phyloP scores from a whole-genome alignment of 805 yeast genomes.

The Cyberlindnera xylosilytica region DNA sequence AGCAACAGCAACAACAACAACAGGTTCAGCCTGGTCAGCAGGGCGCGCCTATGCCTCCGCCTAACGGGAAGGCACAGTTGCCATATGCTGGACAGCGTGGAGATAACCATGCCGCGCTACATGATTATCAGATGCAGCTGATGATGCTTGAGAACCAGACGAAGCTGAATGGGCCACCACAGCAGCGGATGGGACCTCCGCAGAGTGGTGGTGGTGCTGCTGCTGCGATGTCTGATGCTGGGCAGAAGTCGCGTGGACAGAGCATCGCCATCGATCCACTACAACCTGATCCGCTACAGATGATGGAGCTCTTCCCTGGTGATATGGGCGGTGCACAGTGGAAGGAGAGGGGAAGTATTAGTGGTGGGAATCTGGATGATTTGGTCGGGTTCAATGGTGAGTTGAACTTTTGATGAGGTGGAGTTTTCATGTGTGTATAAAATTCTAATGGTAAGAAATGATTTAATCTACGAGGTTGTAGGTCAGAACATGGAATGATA shows the following conservation, averaged over 20 bases:
- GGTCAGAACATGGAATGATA: no score
- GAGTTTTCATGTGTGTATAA: not conserved
- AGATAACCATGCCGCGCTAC: slow-evolving; percentile 48
- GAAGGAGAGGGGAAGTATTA: not conserved
- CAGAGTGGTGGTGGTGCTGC: no score
- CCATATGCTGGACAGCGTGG: slow-evolving; percentile 17
- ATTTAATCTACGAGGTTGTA: no score
- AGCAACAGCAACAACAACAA: slow-evolving; percentile 3
- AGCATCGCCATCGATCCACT: slow-evolving; percentile 25
- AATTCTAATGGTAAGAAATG: no score
- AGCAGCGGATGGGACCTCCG: not conserved
- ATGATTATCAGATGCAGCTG: slow-evolving; percentile 79
- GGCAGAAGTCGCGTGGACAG: slow-evolving; percentile 4
- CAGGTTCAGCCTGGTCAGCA: not conserved
- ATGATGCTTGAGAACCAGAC: slow-evolving; percentile 74
- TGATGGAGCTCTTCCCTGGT: slow-evolving; percentile 25
- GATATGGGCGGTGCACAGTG: slow-evolving; percentile 7
- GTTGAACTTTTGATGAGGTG: slow-evolving; percentile 7
- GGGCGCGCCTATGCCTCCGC: no score
- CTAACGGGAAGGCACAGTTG: slow-evolving; percentile 3
- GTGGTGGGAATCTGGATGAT: slow-evolving; percentile 9
- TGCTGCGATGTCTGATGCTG: not conserved
- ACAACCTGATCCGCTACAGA: slow-evolving; percentile 25
- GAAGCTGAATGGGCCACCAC: slow-evolving; percentile 31
- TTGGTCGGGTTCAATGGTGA: slow-evolving; percentile 14